Percentiles rank a stretch among this genome's conserved stretches.
phyloP scores from a whole-genome alignment of 257 asterid species.

The Orobanche coerulescens region DNA sequence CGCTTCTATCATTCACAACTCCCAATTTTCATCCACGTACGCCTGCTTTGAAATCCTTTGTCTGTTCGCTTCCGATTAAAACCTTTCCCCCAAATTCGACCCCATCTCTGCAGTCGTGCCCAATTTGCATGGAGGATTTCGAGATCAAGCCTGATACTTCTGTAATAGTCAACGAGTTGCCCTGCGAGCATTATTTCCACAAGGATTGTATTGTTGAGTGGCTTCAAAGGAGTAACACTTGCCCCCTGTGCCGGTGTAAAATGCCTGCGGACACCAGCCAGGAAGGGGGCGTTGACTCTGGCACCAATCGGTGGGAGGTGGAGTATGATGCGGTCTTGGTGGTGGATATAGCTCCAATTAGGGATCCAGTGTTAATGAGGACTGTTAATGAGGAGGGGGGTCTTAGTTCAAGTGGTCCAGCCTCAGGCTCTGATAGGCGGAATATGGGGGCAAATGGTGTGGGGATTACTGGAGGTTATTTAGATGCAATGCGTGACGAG shows the following conservation, averaged over 20 bases:
- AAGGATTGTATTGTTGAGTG: conserved; percentile 44
- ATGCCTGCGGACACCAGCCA: conserved; percentile 27
- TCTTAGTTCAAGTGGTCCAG: conserved; percentile 9
- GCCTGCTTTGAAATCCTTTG: conserved; percentile 32
- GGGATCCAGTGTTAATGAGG: conserved; percentile 12
- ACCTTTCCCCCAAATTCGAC: conserved; percentile 21
- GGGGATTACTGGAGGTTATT: conserved; percentile 10
- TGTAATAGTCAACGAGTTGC: conserved; percentile 28
- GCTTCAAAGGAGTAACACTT: conserved; percentile 43
- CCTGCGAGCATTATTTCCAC: conserved; percentile 47
- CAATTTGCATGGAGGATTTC: conserved; percentile 54
- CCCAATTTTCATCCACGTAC: conserved; percentile 4
- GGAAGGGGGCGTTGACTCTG: neutral
- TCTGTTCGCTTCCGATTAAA: conserved; percentile 31
- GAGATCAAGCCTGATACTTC: conserved; percentile 15
- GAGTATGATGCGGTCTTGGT: conserved; percentile 13
- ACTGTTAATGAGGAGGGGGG: conserved; percentile 19
- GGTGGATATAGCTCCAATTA: conserved; percentile 15
- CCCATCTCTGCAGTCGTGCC: conserved; percentile 27
- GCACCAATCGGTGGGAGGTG: neutral
- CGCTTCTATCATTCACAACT: conserved; percentile 22
- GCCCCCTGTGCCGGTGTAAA: conserved; percentile 50
- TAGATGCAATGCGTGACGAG: conserved; percentile 42
- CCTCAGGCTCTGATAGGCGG: conserved; percentile 14
- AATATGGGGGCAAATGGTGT: neutral